These are phyloP conservation scores for Heliosperma pusillum DNA, from an alignment of 148 eudicot species.

Conservation along the genomic window DNA sequence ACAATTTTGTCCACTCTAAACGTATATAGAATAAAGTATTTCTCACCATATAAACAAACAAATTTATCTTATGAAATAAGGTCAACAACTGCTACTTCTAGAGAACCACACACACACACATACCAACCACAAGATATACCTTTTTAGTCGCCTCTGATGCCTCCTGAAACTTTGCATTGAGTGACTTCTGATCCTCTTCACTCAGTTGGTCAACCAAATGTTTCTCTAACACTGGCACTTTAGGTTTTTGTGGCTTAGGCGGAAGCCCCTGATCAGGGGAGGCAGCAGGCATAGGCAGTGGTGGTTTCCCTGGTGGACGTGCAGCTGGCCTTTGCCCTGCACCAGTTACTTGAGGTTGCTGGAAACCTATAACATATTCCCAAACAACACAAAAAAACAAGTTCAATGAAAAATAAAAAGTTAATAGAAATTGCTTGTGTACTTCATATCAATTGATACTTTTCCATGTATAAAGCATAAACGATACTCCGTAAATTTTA, in stretches of 20 bases:
- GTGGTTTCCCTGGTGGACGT: conserved; percentile 59
- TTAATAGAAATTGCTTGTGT: background rate
- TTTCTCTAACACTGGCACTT: conserved; percentile 88
- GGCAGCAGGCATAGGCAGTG: conserved; percentile 55
- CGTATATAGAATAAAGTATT: too few species aligned
- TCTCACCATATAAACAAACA: background rate
- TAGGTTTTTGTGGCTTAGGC: conserved; percentile 64
- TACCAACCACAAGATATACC: conserved; percentile 26
- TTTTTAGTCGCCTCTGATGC: conserved; percentile 86
- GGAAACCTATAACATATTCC: conserved; percentile 46
- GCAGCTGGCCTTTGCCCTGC: conserved; percentile 45
- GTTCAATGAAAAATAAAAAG: background rate
- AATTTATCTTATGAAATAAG: background rate
- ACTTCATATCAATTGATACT: background rate
- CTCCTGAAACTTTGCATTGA: conserved; percentile 81
- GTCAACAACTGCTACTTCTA: background rate
- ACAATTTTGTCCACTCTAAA: too few species aligned
- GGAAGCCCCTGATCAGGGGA: conserved; percentile 53
- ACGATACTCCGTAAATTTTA: background rate
- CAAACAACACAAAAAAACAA: background rate
- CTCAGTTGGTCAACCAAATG: conserved; percentile 87
- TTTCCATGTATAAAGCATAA: background rate
- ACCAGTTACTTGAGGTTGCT: conserved; percentile 55
- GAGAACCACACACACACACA: background rate
- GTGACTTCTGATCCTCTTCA: conserved; percentile 80